These are phyloP conservation scores for Stevia rebaudiana DNA, from an alignment of 140 eudicot species.

Conservation along the genomic window DNA sequence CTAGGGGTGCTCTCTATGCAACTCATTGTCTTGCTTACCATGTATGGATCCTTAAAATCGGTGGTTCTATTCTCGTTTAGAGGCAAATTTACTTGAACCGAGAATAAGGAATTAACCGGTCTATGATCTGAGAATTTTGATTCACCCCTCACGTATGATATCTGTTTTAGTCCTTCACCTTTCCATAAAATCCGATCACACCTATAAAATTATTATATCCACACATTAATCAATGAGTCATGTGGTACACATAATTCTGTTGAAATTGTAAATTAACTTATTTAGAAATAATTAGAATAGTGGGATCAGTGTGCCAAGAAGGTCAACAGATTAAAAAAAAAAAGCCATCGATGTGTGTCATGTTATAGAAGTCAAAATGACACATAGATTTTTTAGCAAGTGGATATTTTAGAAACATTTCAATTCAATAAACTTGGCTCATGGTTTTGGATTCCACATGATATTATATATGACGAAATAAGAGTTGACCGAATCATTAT, in stretches of 20 bases:
- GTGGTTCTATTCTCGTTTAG: neutral
- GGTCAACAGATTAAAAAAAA: neutral
- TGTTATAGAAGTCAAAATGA: conserved; percentile 21
- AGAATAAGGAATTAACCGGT: conserved; percentile 70
- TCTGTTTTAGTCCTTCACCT: conserved; percentile 77
- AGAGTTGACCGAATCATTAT: conserved; percentile 18
- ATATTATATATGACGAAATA: neutral
- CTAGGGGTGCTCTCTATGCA: conserved; percentile 49
- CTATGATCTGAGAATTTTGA: conserved; percentile 81
- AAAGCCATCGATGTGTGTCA: conserved; percentile 27
- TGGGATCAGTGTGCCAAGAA: conserved; percentile 4
- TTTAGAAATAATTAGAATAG: neutral
- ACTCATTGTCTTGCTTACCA: conserved; percentile 28
- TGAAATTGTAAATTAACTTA: neutral
- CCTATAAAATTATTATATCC: conserved; percentile 44
- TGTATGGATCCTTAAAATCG: conserved; percentile 14
- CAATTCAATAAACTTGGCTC: conserved; percentile 12
- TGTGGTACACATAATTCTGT: neutral
- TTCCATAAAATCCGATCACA: conserved; percentile 90
- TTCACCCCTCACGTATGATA: conserved; percentile 60
- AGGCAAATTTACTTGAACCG: conserved; percentile 33
- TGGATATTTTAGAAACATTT: conserved; percentile 18
- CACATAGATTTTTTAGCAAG: conserved; percentile 23
- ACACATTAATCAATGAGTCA: neutral
- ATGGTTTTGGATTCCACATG: conserved; percentile 23